phyloP scores from a whole-genome alignment of 305 asterid genomes.

The Fraxinus baroniana region DNA sequence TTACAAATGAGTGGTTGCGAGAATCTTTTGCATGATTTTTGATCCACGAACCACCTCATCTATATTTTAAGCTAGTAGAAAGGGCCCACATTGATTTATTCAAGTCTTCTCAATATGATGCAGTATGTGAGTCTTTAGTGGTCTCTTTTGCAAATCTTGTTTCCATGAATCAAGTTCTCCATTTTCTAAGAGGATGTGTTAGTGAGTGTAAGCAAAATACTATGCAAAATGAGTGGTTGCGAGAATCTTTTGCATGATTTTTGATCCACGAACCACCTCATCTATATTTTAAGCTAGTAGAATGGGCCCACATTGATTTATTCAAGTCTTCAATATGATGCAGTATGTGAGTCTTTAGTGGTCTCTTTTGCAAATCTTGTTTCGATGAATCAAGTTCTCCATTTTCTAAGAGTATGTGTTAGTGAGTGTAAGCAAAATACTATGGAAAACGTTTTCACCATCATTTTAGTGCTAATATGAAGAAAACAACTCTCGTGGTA shows the following conservation, averaged over 20 bases:
- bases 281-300: not conserved
- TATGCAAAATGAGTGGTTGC: not conserved
- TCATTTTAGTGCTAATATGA: not conserved
- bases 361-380: not conserved
- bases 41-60: not conserved
- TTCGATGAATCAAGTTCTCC: not conserved
- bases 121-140: not conserved
- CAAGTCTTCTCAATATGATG: not conserved
- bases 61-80: not conserved
- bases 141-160: not conserved
- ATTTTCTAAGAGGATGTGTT: slow-evolving; percentile 1
- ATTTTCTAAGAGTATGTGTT: not conserved
- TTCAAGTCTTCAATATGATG: not conserved
- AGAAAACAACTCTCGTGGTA: not conserved
- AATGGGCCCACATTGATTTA: not conserved
- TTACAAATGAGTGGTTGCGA: not conserved
- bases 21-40: not conserved
- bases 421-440: slow-evolving; percentile 2
- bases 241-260: not conserved
- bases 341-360: not conserved
- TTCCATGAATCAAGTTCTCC: not conserved
- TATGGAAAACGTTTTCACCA: slow-evolving; percentile 4
- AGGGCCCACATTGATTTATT: not conserved
- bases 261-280: not conserved
- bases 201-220: slow-evolving; percentile 4